These are phyloP conservation scores for Aaosphaeria pasadenensis DNA, from an alignment of 2,329 filamentous ascomycete genomes.

Conservation along the genomic window DNA sequence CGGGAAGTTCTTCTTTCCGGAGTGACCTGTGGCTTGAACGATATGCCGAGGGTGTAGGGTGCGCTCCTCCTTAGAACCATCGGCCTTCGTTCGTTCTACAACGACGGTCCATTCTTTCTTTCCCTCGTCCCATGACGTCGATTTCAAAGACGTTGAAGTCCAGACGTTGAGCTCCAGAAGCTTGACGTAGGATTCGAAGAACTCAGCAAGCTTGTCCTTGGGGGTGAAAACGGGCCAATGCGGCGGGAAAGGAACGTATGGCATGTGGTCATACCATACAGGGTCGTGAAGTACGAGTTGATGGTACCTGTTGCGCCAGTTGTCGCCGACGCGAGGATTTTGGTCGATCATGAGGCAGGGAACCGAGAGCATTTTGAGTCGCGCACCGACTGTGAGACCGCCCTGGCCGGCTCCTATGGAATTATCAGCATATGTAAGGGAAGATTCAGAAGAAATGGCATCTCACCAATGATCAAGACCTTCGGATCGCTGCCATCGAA, in stretches of 20 bases:
- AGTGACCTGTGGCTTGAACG: slow-evolving; percentile 29
- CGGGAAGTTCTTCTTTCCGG: slow-evolving; percentile 31
- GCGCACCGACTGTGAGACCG: slow-evolving; percentile 43
- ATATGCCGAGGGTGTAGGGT: slow-evolving; percentile 28
- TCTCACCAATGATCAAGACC: slow-evolving; percentile 25
- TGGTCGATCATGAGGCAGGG: slow-evolving; percentile 46
- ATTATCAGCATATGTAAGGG: not conserved
- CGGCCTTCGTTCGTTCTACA: slow-evolving; percentile 19
- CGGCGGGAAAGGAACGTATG: slow-evolving; percentile 31
- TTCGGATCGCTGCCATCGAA: slow-evolving; percentile 20
- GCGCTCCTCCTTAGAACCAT: slow-evolving; percentile 18
- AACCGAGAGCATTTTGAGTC: slow-evolving; percentile 43
- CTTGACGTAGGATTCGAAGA: slow-evolving; percentile 37
- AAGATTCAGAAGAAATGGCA: not conserved
- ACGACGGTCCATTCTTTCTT: slow-evolving; percentile 38
- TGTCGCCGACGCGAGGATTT: slow-evolving; percentile 42
- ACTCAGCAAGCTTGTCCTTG: slow-evolving; percentile 37
- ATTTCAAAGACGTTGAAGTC: slow-evolving; percentile 35
- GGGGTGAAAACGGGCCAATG: slow-evolving; percentile 31
- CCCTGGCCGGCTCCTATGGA: slow-evolving; percentile 41
- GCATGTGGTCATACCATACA: slow-evolving; percentile 40
- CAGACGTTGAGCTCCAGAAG: slow-evolving; percentile 40
- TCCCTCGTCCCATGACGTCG: slow-evolving; percentile 37
- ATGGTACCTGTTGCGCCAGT: slow-evolving; percentile 47
- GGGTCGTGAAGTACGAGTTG: slow-evolving; percentile 42